Conservation (phyloP, 2,329 filamentous ascomycete species). For the Alternaria atra region DNA sequence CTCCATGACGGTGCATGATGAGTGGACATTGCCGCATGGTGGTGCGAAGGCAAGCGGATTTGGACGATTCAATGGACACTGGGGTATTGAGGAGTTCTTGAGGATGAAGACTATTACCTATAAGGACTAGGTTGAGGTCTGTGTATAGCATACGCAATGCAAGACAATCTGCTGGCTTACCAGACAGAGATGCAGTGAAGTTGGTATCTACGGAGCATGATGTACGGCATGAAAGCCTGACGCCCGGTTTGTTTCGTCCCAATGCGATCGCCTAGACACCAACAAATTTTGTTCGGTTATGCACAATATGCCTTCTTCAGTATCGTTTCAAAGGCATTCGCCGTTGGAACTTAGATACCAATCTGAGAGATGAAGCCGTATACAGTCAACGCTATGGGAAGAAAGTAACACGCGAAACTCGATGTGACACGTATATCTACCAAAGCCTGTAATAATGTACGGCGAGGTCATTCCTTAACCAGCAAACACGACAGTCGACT, state of each 20-base stretch:
- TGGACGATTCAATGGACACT: conserved; percentile 57
- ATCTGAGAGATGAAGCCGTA: not conserved
- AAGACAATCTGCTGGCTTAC: too few species aligned
- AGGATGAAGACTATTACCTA: conserved; percentile 55
- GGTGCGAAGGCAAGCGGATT: conserved; percentile 61
- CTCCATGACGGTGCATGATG: conserved; percentile 61
- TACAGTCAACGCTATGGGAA: not conserved
- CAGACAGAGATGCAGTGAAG: not conserved
- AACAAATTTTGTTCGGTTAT: not conserved
- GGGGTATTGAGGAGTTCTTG: conserved; percentile 59
- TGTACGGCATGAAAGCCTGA: not conserved
- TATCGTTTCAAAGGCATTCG: not conserved
- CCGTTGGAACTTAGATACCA: not conserved
- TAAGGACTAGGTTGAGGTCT: conserved; percentile 33
- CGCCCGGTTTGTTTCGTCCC: not conserved
- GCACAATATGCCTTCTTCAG: not conserved
- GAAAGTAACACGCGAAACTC: not conserved
- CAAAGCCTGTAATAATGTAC: not conserved
- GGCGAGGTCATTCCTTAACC: not conserved
- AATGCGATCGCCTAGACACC: not conserved
- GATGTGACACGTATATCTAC: not conserved
- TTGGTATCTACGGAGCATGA: not conserved
- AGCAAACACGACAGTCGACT: not conserved
- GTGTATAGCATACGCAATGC: not conserved
- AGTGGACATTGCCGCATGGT: conserved; percentile 58